These are phyloP conservation scores for Beauveria asiatica DNA, from an alignment of 2,329 filamentous ascomycete species.

Conservation along the genomic window DNA sequence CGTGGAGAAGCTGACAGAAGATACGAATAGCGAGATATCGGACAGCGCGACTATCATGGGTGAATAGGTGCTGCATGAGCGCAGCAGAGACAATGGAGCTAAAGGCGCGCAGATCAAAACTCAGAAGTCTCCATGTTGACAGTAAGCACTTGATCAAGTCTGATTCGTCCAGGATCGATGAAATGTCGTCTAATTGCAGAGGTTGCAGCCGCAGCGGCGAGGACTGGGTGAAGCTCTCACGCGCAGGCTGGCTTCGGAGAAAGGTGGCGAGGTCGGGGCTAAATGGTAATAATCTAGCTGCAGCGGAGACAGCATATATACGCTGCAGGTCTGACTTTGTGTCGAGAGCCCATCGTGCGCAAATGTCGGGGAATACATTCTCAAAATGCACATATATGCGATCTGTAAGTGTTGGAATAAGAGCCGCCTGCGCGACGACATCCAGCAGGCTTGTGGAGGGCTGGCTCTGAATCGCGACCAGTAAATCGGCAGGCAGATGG, in stretches of 20 bases:
- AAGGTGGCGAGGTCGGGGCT: constrained; percentile 72
- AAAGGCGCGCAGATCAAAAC: constrained; percentile 64
- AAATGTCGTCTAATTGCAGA: constrained; percentile 17
- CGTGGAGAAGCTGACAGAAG: constrained; percentile 69
- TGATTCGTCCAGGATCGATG: constrained; percentile 14
- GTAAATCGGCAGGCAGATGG: constrained; percentile 61
- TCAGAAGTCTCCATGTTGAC: constrained; percentile 68
- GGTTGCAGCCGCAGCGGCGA: constrained; percentile 19
- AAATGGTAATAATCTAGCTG: constrained; percentile 74
- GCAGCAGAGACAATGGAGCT: constrained; percentile 54
- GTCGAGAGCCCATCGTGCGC: constrained; percentile 64
- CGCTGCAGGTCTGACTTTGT: constrained; percentile 29
- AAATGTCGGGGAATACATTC: constrained; percentile 69
- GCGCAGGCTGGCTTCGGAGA: constrained; percentile 41
- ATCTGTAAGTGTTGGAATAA: constrained; percentile 63
- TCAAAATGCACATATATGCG: constrained; percentile 67
- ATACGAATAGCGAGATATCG: constrained; percentile 76
- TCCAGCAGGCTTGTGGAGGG: constrained; percentile 61
- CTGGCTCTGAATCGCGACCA: constrained; percentile 56
- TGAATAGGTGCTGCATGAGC: constrained; percentile 61
- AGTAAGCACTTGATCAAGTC: constrained; percentile 23
- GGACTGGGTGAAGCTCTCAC: constrained; percentile 15
- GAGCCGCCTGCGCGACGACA: constrained; percentile 58
- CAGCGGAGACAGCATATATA: constrained; percentile 53
- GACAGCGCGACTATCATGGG: constrained; percentile 49